Conservation (phyloP, 2,329 filamentous ascomycete species). For the Penicillium carneum region DNA sequence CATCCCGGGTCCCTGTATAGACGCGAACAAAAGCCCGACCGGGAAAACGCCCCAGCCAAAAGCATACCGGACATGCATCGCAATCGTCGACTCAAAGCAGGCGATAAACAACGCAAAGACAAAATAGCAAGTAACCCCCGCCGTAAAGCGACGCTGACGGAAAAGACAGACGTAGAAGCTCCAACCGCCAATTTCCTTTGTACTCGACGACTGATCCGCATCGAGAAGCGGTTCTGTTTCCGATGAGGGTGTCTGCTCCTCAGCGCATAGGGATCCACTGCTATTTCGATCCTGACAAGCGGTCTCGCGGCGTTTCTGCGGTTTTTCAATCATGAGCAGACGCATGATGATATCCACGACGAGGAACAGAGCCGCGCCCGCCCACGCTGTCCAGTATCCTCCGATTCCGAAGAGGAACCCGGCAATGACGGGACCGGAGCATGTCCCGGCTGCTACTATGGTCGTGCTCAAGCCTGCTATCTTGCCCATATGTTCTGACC, state of each 20-base stretch:
- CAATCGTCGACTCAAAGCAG: slow-evolving; percentile 22
- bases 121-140: slow-evolving; percentile 18
- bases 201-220: neutral
- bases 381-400: slow-evolving; percentile 42
- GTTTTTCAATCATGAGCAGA: slow-evolving; percentile 20
- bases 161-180: slow-evolving; percentile 19
- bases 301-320: neutral
- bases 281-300: neutral
- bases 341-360: slow-evolving; percentile 41
- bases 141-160: slow-evolving; percentile 12
- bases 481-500: slow-evolving; percentile 27
- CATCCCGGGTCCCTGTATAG: slow-evolving; percentile 23
- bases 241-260: neutral
- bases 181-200: slow-evolving; percentile 12
- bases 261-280: neutral
- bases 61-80: slow-evolving; percentile 19
- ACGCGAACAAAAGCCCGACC: slow-evolving; percentile 22
- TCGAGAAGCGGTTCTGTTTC: slow-evolving; percentile 8
- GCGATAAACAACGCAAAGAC: slow-evolving; percentile 23
- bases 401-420: slow-evolving; percentile 35
- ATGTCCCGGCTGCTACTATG: slow-evolving; percentile 27
- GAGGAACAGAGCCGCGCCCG: slow-evolving; percentile 34
- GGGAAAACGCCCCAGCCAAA: slow-evolving; percentile 26
- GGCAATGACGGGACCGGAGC: slow-evolving; percentile 36
- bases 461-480: slow-evolving; percentile 22